Evolutionary conservation across 2,329 filamentous ascomycete genomes (phyloP).

Genomic region (Aspergillus luchuensis): DNA sequence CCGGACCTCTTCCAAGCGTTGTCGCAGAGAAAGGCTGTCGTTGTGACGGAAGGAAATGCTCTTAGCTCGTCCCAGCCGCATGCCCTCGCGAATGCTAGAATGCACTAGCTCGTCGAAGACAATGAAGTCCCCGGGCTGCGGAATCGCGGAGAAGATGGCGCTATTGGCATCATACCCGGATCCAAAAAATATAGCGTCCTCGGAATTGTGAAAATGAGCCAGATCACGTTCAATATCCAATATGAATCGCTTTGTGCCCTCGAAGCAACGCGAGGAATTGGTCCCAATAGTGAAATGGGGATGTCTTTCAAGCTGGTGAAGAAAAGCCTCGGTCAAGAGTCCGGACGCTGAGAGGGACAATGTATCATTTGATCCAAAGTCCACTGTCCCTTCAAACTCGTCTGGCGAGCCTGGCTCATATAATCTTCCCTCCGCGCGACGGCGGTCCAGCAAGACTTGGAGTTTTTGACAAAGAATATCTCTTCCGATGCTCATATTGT

Average conservation of each 20-base stretch:
- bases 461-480: conserved; percentile 13
- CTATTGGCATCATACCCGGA: conserved; percentile 62
- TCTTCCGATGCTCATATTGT: conserved; percentile 8
- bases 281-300: conserved; percentile 18
- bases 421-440: conserved; percentile 12
- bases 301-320: conserved; percentile 16
- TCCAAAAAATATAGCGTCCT: conserved; percentile 55
- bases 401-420: conserved; percentile 7
- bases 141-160: conserved; percentile 55
- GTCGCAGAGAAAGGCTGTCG: conserved; percentile 7
- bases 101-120: conserved; percentile 69
- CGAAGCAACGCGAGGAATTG: conserved; percentile 13
- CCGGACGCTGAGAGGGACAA: conserved; percentile 18
- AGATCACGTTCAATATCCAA: conserved; percentile 51
- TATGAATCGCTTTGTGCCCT: conserved; percentile 17
- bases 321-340: conserved; percentile 8
- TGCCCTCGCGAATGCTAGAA: conserved; percentile 70
- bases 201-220: conserved; percentile 55
- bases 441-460: conserved; percentile 8
- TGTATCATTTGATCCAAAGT: conserved; percentile 23
- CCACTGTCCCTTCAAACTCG: conserved; percentile 9
- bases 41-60: conserved; percentile 28
- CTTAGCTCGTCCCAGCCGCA: conserved; percentile 58
- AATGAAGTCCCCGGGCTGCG: conserved; percentile 57
- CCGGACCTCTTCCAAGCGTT: conserved; percentile 1